A percentile compares a stretch with the other conserved stretches of the same genome.
Evolutionary conservation across 1,284 basidiomycete genomes (phyloP).

Genomic region (Irpex sp.): DNA sequence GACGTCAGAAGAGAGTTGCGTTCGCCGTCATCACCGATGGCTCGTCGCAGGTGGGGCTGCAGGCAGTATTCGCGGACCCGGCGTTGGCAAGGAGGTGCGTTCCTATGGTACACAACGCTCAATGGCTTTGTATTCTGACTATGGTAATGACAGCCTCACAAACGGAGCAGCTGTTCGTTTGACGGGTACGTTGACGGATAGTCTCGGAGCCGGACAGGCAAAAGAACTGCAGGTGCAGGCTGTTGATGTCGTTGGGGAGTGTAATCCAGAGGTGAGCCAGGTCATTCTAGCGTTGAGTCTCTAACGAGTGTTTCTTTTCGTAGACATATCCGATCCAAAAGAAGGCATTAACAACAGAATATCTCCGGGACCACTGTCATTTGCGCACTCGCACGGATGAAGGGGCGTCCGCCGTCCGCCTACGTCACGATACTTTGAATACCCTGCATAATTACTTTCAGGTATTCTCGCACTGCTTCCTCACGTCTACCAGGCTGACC

Average conservation of each 20-base stretch:
- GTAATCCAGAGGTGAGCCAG: slow-evolving; percentile 64
- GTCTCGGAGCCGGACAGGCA: slow-evolving; percentile 67
- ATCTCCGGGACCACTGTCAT: slow-evolving; percentile 81
- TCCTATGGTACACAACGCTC: neutral
- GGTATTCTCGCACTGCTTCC: slow-evolving; percentile 34
- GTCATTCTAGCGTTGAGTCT: neutral
- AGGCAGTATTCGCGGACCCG: slow-evolving; percentile 69
- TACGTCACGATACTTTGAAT: slow-evolving; percentile 58
- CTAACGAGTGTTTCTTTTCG: neutral
- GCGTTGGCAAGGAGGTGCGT: slow-evolving; percentile 37
- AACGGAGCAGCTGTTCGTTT: slow-evolving; percentile 74
- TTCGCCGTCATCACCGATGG: slow-evolving; percentile 87
- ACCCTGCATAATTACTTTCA: slow-evolving; percentile 64
- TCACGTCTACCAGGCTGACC: neutral
- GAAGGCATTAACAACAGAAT: slow-evolving; percentile 69
- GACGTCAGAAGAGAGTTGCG: slow-evolving; percentile 82
- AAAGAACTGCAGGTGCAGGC: slow-evolving; percentile 72
- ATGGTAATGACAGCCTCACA: slow-evolving; percentile 43
- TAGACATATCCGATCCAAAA: slow-evolving; percentile 88
- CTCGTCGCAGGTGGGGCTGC: slow-evolving; percentile 61
- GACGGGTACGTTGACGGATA: slow-evolving; percentile 60
- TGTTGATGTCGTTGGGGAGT: slow-evolving; percentile 67
- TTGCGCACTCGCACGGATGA: slow-evolving; percentile 75
- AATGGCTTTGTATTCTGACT: neutral
- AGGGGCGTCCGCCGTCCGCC: slow-evolving; percentile 70